Percentiles rank a stretch among this genome's conserved stretches.
Evolutionary conservation across 768 basidiomycete species (phyloP).

Genomic region (Sistotremastrum suecicum): DNA sequence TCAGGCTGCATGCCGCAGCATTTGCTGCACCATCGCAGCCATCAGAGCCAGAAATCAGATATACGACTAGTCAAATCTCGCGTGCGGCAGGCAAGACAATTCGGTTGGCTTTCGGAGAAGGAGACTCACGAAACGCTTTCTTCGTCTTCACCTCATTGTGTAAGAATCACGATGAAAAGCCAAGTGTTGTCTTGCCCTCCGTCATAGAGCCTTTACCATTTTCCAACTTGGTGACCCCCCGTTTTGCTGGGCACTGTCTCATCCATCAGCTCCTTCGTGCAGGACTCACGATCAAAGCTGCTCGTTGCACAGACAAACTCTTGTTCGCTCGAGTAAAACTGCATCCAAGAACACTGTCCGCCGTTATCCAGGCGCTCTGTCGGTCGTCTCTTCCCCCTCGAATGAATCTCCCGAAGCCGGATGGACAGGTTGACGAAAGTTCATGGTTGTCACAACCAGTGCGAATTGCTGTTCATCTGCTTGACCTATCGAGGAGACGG

Average conservation of each 20-base stretch:
- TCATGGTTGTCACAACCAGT: slow-evolving; percentile 1
- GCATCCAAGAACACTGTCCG: slow-evolving; percentile 34
- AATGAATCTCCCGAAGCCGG: slow-evolving; percentile 6
- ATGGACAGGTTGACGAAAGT: slow-evolving; percentile 4
- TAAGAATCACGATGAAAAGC: slow-evolving; percentile 6
- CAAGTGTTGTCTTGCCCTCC: slow-evolving; percentile 10
- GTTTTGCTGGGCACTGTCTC: slow-evolving; percentile 47
- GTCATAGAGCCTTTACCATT: slow-evolving; percentile 12
- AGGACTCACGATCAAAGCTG: slow-evolving; percentile 34
- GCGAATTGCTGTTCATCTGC: slow-evolving; percentile 7
- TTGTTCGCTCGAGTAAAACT: slow-evolving; percentile 39
- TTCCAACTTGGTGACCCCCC: slow-evolving; percentile 37
- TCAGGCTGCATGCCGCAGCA: no score
- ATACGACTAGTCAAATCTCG: not conserved
- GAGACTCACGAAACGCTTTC: slow-evolving; percentile 35
- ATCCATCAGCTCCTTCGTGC: slow-evolving; percentile 49
- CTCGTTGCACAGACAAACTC: slow-evolving; percentile 33
- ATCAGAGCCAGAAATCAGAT: no score
- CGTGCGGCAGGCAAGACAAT: slow-evolving; percentile 36
- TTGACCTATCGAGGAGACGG: slow-evolving; percentile 5
- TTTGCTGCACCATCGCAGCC: no score
- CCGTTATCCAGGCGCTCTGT: slow-evolving; percentile 20
- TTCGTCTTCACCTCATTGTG: slow-evolving; percentile 42
- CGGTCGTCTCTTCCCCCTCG: slow-evolving; percentile 8
- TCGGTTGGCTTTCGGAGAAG: slow-evolving; percentile 27